Evolutionary conservation across 2,329 filamentous ascomycete species (phyloP).

Genomic region (Pseudonectria buxi): DNA sequence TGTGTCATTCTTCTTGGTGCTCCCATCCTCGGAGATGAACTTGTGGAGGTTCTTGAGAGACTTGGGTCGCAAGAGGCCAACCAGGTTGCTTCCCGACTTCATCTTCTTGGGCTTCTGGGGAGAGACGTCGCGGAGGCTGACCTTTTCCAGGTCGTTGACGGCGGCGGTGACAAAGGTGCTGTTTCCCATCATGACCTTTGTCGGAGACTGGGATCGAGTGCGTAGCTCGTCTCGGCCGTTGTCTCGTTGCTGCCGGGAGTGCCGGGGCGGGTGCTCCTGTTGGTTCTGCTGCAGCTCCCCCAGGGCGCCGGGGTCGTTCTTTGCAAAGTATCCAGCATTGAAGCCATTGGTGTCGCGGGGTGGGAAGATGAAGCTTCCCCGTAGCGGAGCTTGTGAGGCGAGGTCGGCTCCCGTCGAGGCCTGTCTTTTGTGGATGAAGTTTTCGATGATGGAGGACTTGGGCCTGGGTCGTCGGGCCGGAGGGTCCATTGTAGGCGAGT

Average conservation of each 20-base stretch:
- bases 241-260: slow-evolving; percentile 33
- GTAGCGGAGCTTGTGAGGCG: slow-evolving; percentile 14
- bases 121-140: slow-evolving; percentile 40
- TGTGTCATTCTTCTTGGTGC: slow-evolving; percentile 23
- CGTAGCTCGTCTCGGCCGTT: slow-evolving; percentile 24
- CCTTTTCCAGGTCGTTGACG: slow-evolving; percentile 32
- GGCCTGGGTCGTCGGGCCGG: slow-evolving; percentile 32
- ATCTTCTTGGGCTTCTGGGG: slow-evolving; percentile 65
- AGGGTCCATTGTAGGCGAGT: slow-evolving; percentile 8
- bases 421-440: slow-evolving; percentile 44
- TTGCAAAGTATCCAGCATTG: slow-evolving; percentile 29
- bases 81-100: slow-evolving; percentile 80
- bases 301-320: slow-evolving; percentile 39
- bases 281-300: slow-evolving; percentile 53
- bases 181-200: slow-evolving; percentile 34
- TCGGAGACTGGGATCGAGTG: slow-evolving; percentile 35
- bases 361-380: slow-evolving; percentile 17
- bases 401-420: slow-evolving; percentile 36
- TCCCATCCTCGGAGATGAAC: slow-evolving; percentile 40
- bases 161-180: slow-evolving; percentile 39
- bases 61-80: slow-evolving; percentile 66
- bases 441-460: slow-evolving; percentile 44
- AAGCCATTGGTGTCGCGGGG: slow-evolving; percentile 22
- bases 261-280: slow-evolving; percentile 33
- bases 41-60: slow-evolving; percentile 62